A percentile compares a stretch with the other conserved stretches of the same genome.
Evolutionary conservation across 306 rosid genomes (phyloP).

Genomic region (Sesbania bispinosa): DNA sequence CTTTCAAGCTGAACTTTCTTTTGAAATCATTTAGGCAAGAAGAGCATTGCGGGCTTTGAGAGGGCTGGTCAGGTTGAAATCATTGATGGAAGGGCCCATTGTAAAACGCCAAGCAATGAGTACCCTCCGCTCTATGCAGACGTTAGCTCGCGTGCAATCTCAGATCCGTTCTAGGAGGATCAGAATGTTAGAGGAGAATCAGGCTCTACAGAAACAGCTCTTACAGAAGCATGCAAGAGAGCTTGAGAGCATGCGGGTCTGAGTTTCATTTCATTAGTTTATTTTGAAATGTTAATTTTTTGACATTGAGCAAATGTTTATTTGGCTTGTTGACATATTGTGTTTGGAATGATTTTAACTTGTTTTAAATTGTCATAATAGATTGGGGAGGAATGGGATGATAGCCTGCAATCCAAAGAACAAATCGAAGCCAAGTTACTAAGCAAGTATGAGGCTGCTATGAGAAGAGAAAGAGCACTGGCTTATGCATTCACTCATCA

Average conservation of each 20-base stretch:
- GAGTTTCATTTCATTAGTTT: constrained; percentile 17
- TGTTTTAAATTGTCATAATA: constrained; percentile 33
- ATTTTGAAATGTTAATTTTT: background rate
- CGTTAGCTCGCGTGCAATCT: constrained; percentile 90
- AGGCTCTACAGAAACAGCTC: constrained; percentile 89
- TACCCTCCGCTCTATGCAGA: constrained; percentile 93
- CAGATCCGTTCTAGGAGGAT: constrained; percentile 87
- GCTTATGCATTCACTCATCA: constrained; percentile 98
- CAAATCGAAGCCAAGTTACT: constrained; percentile 85
- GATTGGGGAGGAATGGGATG: constrained; percentile 99
- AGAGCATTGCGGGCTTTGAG: constrained; percentile 88
- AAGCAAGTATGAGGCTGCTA: constrained; percentile 84
- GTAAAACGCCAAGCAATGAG: constrained; percentile 90
- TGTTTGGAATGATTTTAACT: constrained; percentile 23
- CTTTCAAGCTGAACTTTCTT: constrained; percentile 10
- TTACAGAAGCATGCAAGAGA: constrained; percentile 90
- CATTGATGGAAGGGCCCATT: constrained; percentile 76
- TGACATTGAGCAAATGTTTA: background rate
- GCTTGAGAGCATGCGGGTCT: constrained; percentile 80
- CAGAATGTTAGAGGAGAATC: constrained; percentile 93
- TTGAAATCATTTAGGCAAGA: constrained; percentile 61
- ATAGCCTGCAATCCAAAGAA: constrained; percentile 91
- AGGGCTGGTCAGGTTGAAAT: constrained; percentile 87
- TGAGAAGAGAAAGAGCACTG: constrained; percentile 92
- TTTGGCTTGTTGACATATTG: constrained; percentile 13